Base-by-base conservation (phyloP, 306 rosid genomes). In the Vigna hirtella region DNA sequence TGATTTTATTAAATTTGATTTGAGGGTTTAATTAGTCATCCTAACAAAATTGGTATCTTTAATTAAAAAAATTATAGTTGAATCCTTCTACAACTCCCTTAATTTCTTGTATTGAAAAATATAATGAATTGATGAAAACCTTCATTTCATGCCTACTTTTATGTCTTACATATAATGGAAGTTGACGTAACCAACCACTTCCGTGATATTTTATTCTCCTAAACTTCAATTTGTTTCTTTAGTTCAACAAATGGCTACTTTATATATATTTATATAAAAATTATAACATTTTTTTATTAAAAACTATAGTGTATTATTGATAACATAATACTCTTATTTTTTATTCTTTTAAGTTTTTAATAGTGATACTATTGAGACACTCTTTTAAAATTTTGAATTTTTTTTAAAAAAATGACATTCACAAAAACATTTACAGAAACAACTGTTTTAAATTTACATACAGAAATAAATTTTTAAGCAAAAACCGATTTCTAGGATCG, bases 131-230 rank as follows among this genome's bases (percentile, higher is more conserved):
- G 36, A 0, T 48, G 59, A 69, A 11, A 14, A 69, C 74, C 16
- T 69, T 48, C 45, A 30, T 70, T 49, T 16, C 28, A 49, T 49
- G 47, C 5, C 61, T 49, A 30, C 69, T 9, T 50, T 70, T n/a
- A 70, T 30, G 62, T 30, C 30, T 70, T 43, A 69, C 30, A 16
- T 30, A 10, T 49, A n/a, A 49, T 69, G 26, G 45, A 70, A 28
- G 47, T 2, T 43, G 72, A 66, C 13, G 57, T 15, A 45, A 68
- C 20, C 14, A 6, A 47, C 12, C 73, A 68, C 40, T 45, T 45
- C 16, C 1, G 7, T 13, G 3, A 2, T 43, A 43, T 40, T 43
- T 66, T 26, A 28, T 4, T 8, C 26, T 50, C 40, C 2, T 70
- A 50, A 49, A 28, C 59, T 49, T 28, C 28, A 52, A 16, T 16